phyloP scores from a whole-genome alignment of 1,284 basidiomycete genomes.

The Anthracocystis walkeri region DNA sequence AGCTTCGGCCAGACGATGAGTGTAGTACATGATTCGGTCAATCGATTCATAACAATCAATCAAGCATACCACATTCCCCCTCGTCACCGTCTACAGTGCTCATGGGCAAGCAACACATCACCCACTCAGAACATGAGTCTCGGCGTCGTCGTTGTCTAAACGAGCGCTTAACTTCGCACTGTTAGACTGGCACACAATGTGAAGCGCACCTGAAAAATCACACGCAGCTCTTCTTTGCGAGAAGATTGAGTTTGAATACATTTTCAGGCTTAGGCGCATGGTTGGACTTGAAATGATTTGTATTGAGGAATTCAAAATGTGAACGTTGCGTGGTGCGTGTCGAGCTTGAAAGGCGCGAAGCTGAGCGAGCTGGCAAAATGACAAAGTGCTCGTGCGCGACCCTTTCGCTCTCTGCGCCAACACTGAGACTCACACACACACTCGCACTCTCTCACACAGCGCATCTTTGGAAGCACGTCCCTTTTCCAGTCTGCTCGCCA shows the following conservation, averaged over 20 bases:
- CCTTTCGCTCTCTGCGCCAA: conserved; percentile 11
- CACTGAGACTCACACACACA: conserved; percentile 26
- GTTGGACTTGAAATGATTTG: conserved; percentile 1
- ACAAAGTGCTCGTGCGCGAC: conserved; percentile 37
- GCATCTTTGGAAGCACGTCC: conserved; percentile 1
- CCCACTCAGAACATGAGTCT: too few species aligned
- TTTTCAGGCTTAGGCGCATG: background rate
- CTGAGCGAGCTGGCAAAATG: background rate
- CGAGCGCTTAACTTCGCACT: too few species aligned
- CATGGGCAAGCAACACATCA: background rate
- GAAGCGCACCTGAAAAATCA: too few species aligned
- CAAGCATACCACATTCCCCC: background rate
- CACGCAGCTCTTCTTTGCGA: too few species aligned
- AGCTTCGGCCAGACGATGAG: conserved; percentile 69
- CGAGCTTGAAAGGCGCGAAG: conserved; percentile 6
- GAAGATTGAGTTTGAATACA: conserved; percentile 8
- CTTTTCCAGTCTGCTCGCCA: conserved; percentile 3
- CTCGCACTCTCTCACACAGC: conserved; percentile 9
- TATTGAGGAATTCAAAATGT: background rate
- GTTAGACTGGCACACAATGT: too few species aligned
- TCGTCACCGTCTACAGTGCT: background rate
- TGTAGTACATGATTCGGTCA: conserved; percentile 12
- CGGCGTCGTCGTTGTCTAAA: too few species aligned
- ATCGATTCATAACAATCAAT: background rate
- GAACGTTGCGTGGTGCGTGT: conserved; percentile 13